phyloP scores from a whole-genome alignment of 139 green algal genomes.

The Auxenochlorella protothecoides region DNA sequence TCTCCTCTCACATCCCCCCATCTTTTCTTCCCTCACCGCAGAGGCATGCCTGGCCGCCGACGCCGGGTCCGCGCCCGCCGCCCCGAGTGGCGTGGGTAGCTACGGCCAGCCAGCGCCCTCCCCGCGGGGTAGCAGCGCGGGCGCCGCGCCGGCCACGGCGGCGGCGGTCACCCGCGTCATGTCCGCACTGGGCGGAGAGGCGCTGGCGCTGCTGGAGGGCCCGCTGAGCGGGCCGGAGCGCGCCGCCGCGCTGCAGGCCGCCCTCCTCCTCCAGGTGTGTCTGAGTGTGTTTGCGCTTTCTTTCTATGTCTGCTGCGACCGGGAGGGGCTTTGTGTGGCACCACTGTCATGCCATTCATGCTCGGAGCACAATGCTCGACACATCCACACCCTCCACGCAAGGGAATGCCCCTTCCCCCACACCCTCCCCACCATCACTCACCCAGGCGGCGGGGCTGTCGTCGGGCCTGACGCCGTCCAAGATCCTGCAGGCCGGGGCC shows the following conservation, averaged over 20 bases:
- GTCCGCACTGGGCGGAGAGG: slow-evolving; percentile 8
- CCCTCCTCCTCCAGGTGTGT: slow-evolving; percentile 43
- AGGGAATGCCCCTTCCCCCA: no score
- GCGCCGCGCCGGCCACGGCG: slow-evolving; percentile 10
- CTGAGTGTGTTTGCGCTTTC: not conserved
- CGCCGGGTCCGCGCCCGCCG: no score
- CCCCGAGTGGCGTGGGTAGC: no score
- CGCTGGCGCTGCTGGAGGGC: slow-evolving; percentile 20
- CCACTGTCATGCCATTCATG: no score
- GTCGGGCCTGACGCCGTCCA: no score
- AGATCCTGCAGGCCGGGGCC: no score
- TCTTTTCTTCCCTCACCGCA: not conserved
- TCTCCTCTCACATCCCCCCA: no score
- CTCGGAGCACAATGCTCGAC: no score
- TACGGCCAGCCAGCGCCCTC: no score
- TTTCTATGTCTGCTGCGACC: not conserved
- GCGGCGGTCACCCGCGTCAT: slow-evolving; percentile 14
- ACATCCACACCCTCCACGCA: no score
- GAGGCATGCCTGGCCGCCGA: slow-evolving; percentile 21
- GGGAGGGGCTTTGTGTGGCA: no score
- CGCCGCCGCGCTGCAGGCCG: slow-evolving; percentile 34
- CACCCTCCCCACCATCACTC: not conserved
- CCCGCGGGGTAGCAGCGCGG: not conserved
- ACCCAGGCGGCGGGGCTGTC: no score
- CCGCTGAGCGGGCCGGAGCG: slow-evolving; percentile 20